Evolutionary conservation across 768 basidiomycete genomes (phyloP).

Genomic region (Astraeus odoratus): DNA sequence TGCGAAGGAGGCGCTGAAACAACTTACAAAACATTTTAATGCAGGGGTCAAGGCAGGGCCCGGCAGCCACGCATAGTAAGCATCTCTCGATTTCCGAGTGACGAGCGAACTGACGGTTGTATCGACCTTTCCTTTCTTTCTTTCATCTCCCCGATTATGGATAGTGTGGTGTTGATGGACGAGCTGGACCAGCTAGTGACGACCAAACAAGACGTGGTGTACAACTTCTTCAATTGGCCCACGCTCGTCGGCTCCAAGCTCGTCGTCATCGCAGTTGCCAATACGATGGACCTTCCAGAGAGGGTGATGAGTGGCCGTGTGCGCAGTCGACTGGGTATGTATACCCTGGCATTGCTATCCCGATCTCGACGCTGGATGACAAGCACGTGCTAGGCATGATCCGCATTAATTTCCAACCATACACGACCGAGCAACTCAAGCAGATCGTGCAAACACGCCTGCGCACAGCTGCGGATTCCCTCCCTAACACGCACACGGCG

Average conservation of each 20-base stretch:
- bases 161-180: constrained; percentile 94
- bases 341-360: too few species aligned
- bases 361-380: background rate
- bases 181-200: constrained; percentile 97
- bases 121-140: background rate
- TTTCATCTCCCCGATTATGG: background rate
- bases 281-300: constrained; percentile 97
- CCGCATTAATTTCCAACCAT: constrained; percentile 89
- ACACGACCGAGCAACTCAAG: constrained; percentile 68
- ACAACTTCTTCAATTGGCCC: constrained; percentile 99
- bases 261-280: constrained; percentile 94
- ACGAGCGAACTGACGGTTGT: too few species aligned
- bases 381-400: constrained; percentile 59
- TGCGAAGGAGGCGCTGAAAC: constrained; percentile 76
- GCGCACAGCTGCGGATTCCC: constrained; percentile 45
- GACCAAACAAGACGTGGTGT: constrained; percentile 94
- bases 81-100: too few species aligned
- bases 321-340: constrained; percentile 81
- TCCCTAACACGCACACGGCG: constrained; percentile 31
- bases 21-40: constrained; percentile 73
- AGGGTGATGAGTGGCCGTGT: constrained; percentile 90
- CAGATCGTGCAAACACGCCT: constrained; percentile 85
- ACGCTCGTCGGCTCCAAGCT: constrained; percentile 82
- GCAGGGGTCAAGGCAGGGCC: constrained; percentile 61
- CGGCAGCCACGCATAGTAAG: constrained; percentile 82